phyloP scores from a whole-genome alignment of 768 basidiomycete genomes.

The Tylopilus rubrobrunneus region DNA sequence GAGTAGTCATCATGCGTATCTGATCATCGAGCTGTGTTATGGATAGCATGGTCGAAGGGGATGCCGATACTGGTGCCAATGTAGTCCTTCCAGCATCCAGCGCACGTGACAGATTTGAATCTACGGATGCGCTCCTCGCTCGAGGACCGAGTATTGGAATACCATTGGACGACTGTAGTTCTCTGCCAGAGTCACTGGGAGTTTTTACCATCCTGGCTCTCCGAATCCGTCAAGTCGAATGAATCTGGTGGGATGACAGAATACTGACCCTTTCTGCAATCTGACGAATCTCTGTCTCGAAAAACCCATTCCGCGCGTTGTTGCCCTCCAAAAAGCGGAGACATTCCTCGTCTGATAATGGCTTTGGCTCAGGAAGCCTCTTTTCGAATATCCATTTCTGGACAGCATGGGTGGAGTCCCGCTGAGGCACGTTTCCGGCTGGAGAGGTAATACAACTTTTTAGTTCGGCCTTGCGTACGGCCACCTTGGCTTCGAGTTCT shows the following conservation, averaged over 20 bases:
- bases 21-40: constrained; percentile 35
- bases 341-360: constrained; percentile 37
- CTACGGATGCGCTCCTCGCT: constrained; percentile 21
- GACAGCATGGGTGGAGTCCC: not conserved
- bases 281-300: constrained; percentile 43
- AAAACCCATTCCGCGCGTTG: constrained; percentile 36
- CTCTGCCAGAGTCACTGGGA: not conserved
- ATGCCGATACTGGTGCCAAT: not conserved
- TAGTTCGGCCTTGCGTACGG: constrained; percentile 55
- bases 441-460: constrained; percentile 32
- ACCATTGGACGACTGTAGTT: not conserved
- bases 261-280: constrained; percentile 35
- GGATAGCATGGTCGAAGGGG: constrained; percentile 9
- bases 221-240: not conserved
- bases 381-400: not conserved
- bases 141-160: constrained; percentile 7
- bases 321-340: constrained; percentile 38
- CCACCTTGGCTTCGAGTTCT: constrained; percentile 44
- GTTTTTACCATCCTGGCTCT: constrained; percentile 11
- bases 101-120: constrained; percentile 14
- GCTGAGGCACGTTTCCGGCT: constrained; percentile 20
- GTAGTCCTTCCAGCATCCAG: not conserved
- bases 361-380: constrained; percentile 13
- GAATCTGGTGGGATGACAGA: too few species aligned
- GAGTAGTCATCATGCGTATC: constrained; percentile 32